These are phyloP conservation scores for Blastobotrys raffinosifermentans DNA, from an alignment of 1,139 yeast genomes.

Conservation along the genomic window DNA sequence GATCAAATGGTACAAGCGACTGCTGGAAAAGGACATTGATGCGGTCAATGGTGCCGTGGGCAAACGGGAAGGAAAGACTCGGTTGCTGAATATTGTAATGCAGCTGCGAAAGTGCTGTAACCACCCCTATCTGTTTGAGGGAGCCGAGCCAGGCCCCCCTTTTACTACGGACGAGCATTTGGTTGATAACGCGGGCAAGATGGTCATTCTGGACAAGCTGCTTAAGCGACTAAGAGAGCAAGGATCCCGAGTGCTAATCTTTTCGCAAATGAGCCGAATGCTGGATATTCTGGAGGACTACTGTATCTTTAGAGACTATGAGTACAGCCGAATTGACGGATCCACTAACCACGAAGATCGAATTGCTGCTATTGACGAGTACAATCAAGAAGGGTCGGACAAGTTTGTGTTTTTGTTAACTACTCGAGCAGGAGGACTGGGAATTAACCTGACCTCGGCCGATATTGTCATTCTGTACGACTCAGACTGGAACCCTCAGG, in stretches of 20 bases:
- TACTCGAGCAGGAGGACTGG: slow-evolving; percentile 97
- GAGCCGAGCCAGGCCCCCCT: slow-evolving; percentile 99
- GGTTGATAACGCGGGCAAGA: slow-evolving; percentile 81
- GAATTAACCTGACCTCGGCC: slow-evolving; percentile 89
- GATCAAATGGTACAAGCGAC: slow-evolving; percentile 79
- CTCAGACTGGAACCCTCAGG: slow-evolving; percentile 99
- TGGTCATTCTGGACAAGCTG: slow-evolving; percentile 81
- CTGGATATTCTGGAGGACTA: slow-evolving; percentile 91
- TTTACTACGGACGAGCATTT: slow-evolving; percentile 94
- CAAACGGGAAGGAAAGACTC: slow-evolving; percentile 85
- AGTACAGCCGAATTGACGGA: slow-evolving; percentile 93
- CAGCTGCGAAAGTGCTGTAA: slow-evolving; percentile 94
- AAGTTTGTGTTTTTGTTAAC: slow-evolving; percentile 84
- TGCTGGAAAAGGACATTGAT: slow-evolving; percentile 88
- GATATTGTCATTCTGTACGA: slow-evolving; percentile 87
- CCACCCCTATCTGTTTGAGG: slow-evolving; percentile 94
- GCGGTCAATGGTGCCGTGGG: slow-evolving; percentile 94
- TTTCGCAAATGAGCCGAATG: slow-evolving; percentile 92
- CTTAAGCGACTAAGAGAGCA: slow-evolving; percentile 63
- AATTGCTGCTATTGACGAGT: slow-evolving; percentile 87
- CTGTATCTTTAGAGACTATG: slow-evolving; percentile 76
- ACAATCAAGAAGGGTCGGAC: slow-evolving; percentile 73
- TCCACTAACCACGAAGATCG: slow-evolving; percentile 93
- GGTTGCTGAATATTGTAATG: slow-evolving; percentile 90
- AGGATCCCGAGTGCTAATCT: slow-evolving; percentile 88